Evolutionary conservation across 768 basidiomycete genomes (phyloP), one percentile per base, ranked within the genome.

Genomic region (Pleurotus pulmonarius): DNA sequence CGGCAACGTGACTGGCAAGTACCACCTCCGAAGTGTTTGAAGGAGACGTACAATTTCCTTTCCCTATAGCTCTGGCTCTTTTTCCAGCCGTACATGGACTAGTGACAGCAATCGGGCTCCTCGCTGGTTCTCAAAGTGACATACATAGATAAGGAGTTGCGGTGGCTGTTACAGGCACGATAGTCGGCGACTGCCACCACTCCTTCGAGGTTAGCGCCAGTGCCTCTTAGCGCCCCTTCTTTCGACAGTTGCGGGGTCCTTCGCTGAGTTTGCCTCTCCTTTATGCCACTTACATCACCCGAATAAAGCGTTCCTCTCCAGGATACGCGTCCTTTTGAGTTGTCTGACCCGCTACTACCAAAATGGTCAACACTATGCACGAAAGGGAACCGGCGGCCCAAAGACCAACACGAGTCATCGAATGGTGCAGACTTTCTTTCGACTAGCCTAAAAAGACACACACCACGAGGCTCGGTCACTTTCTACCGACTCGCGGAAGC

Each of bases 101-200:
- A 38, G 12, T 11, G 16, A n/a, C 22, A 12, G 38, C 22, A 37
- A 52, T 52, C 51, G 39, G 34, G 37, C 3, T 15, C 26, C 13
- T 52, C 34, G 34, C 51, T 38, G 51, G 22, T 39, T 26, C 38
- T 52, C 16, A 39, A 41, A 16, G 24, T 47, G 46, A 47, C 46
- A 47, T 20, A 47, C 18, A 25, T 37, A 52, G 40, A 39, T 39
- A 52, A 52, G 51, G 51, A 52, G 51, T 38, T 52, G 37, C 9
- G 22, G 51, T 52, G 51, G 51, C 51, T 52, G 22, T 52, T 16
- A 52, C 51, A 52, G 51, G 51, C 51, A 52, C 51, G 38, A 24
- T 39, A 26, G n/a, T 29, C 29, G 8, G 18, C 38, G 15, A n/a
- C 16, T 40, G n/a, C 22, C 51, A n/a, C 13, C n/a, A 44, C 41